phyloP scores from a whole-genome alignment of 1,284 basidiomycete species.

The Chalciporus sp. region DNA sequence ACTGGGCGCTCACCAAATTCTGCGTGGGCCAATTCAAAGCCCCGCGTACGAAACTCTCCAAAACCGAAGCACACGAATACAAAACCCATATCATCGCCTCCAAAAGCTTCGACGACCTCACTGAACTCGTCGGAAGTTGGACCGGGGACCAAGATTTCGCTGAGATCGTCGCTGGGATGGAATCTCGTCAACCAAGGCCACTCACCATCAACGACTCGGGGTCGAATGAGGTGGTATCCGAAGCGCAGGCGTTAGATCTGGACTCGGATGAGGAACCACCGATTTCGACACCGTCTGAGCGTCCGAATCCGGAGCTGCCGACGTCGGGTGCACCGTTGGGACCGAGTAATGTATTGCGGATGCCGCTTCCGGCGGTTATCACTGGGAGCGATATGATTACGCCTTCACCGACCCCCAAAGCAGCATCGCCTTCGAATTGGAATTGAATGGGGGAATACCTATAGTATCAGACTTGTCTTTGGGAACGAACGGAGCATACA shows the following conservation, averaged over 20 bases:
- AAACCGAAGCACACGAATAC: slow-evolving; percentile 59
- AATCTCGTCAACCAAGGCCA: slow-evolving; percentile 40
- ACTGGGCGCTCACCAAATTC: slow-evolving; percentile 91
- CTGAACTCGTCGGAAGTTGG: slow-evolving; percentile 57
- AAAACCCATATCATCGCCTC: slow-evolving; percentile 58
- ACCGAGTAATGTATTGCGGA: slow-evolving; percentile 38
- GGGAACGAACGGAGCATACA: neutral
- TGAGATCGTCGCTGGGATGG: slow-evolving; percentile 56
- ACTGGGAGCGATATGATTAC: slow-evolving; percentile 46
- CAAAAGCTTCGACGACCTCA: slow-evolving; percentile 70
- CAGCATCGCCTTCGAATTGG: slow-evolving; percentile 8
- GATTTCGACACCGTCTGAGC: slow-evolving; percentile 39
- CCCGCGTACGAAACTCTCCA: slow-evolving; percentile 53
- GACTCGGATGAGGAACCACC: slow-evolving; percentile 8
- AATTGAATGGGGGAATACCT: neutral
- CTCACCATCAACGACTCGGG: slow-evolving; percentile 13
- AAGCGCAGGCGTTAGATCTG: neutral
- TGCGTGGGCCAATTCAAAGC: slow-evolving; percentile 82
- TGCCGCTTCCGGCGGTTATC: slow-evolving; percentile 42
- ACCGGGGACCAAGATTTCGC: slow-evolving; percentile 64
- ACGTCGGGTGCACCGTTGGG: slow-evolving; percentile 40
- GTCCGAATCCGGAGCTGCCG: slow-evolving; percentile 43
- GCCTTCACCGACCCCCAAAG: slow-evolving; percentile 43
- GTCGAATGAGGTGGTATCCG: neutral
- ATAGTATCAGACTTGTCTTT: neutral